These are phyloP conservation scores for Aschersonia sp. DNA, from an alignment of 2,329 filamentous ascomycete species.

Conservation along the genomic window DNA sequence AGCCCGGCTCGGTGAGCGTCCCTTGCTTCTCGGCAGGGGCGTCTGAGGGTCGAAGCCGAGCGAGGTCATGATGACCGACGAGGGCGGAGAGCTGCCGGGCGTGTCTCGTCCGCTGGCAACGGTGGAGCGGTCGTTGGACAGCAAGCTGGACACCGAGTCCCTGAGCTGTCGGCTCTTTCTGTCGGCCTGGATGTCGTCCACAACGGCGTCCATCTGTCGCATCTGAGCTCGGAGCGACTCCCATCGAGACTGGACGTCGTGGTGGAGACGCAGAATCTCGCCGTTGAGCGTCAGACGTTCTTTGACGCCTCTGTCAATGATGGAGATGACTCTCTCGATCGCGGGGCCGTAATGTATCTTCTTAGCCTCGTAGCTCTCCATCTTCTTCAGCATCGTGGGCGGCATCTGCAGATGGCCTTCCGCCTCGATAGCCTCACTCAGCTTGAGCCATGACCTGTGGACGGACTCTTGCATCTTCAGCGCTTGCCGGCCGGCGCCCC, in stretches of 20 bases:
- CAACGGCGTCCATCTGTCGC: constrained; percentile 54
- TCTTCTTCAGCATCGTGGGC: constrained; percentile 58
- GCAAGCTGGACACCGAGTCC: constrained; percentile 84
- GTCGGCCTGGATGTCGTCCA: constrained; percentile 58
- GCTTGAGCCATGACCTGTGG: constrained; percentile 68
- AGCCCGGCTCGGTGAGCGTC: constrained; percentile 23
- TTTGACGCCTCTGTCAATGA: constrained; percentile 91
- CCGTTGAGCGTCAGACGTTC: constrained; percentile 94
- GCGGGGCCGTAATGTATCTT: constrained; percentile 87
- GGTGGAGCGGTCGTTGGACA: constrained; percentile 67
- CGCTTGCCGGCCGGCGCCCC: constrained; percentile 80
- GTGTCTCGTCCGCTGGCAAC: constrained; percentile 55
- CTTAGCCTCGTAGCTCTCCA: constrained; percentile 90
- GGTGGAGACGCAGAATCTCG: constrained; percentile 75
- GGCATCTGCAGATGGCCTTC: constrained; percentile 61
- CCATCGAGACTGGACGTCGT: constrained; percentile 76
- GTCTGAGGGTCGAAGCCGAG: constrained; percentile 34
- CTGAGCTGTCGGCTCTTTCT: constrained; percentile 60
- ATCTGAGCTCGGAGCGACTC: constrained; percentile 62
- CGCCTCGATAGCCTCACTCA: constrained; percentile 65
- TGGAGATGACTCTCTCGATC: constrained; percentile 77
- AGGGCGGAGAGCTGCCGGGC: constrained; percentile 51
- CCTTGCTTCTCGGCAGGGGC: constrained; percentile 27
- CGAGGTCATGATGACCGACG: constrained; percentile 44
- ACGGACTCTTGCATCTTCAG: constrained; percentile 96